A percentile compares a stretch with the other conserved stretches of the same genome.
These are phyloP conservation scores for Petunia axillaris DNA, from an alignment of 257 asterid species.

Conservation along the genomic window DNA sequence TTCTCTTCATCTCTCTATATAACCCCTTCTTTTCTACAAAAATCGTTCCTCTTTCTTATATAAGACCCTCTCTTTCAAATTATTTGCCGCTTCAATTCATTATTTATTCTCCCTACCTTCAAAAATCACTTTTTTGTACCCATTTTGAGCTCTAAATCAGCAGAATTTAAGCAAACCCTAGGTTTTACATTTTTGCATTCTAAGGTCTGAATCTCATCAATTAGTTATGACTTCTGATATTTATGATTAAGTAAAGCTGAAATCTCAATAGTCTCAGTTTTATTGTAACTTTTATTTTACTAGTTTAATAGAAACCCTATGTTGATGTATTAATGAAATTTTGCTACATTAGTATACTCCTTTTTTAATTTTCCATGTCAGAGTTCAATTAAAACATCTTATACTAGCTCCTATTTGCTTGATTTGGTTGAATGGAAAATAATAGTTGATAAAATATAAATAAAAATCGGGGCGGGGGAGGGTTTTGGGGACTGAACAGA, in stretches of 20 bases:
- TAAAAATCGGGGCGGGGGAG: background rate
- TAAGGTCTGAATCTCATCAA: slow-evolving; percentile 10
- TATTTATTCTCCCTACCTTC: background rate
- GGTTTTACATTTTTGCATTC: slow-evolving; percentile 26
- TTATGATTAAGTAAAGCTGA: background rate
- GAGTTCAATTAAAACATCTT: background rate
- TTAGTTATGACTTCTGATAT: background rate
- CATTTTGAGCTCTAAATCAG: background rate
- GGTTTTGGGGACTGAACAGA: background rate
- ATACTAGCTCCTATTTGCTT: background rate
- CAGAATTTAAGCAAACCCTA: slow-evolving; percentile 42
- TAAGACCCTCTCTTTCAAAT: slow-evolving; percentile 45
- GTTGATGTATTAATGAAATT: background rate
- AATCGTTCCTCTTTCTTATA: slow-evolving; percentile 39
- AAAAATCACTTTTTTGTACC: background rate
- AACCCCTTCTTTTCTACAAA: slow-evolving; percentile 18
- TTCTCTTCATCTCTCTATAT: slow-evolving; percentile 30
- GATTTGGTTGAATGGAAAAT: background rate
- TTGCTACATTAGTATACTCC: background rate
- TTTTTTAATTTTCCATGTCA: background rate
- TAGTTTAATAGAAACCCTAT: background rate
- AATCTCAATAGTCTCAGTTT: background rate
- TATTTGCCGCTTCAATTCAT: slow-evolving; percentile 46
- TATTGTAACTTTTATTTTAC: background rate
- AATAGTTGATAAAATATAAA: background rate